Evolutionary conservation across 2,329 filamentous ascomycete genomes (phyloP), one percentile per base, ranked within the genome.

Genomic region (Aspergillus terreus): DNA sequence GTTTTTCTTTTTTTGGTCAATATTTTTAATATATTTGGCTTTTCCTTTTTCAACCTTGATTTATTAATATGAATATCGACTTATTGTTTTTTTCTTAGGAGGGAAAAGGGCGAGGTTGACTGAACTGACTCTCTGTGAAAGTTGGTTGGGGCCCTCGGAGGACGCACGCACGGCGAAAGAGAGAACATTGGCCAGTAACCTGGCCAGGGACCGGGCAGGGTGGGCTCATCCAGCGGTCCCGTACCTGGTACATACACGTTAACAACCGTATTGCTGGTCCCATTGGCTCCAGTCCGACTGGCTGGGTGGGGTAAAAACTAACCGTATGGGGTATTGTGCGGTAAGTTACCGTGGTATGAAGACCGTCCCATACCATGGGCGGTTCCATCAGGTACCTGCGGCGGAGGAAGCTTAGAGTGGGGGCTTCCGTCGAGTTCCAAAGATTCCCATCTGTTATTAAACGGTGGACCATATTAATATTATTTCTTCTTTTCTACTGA

Each of bases 161-260:
- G 50, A 42, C 27, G 27, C 27, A 46, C 41, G 40, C 44, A 53
- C 49, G 47, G 43, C 49, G 47, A 56, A 56, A 52, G 53, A 52
- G 56, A 52, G 56, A 50, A 53, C 53, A 58, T 54, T 51, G 59
- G 58, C 25, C 25, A 27, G 25, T 27, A 58, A 54, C 50, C 54
- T 45, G 49, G 57, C 59, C 54, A 61, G 59, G 57, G 57, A 60
- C 52, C 48, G 38, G 45, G 33, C 30, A 49, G 32, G 44, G 23
- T 44, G 21, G 45, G 23, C 36, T 41, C 46, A 32, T 44, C 23
- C 6, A 38, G 15, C 19, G 25, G 27, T 23, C 10, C 12, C 38
- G 15, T 51, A 51, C 45, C 36, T 38, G 25, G 46, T 56, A 49
- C 43, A 4, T 50, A 55, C 47, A 14, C 15, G n/a, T 30, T 25